phyloP scores from a whole-genome alignment of 768 basidiomycete species.

The Leucocoprinus birnbaumii region DNA sequence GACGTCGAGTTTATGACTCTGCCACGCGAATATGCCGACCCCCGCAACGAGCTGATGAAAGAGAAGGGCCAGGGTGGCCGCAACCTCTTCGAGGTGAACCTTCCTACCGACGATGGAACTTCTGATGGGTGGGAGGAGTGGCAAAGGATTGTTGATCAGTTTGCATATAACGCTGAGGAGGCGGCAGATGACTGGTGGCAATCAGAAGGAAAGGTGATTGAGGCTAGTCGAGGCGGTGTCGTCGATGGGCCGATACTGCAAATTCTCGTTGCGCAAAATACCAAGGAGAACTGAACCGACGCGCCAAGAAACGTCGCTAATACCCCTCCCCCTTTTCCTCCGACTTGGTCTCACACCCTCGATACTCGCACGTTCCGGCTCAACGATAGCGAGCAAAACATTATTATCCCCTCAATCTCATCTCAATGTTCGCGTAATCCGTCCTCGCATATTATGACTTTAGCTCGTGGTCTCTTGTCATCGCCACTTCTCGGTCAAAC shows the following conservation, averaged over 20 bases:
- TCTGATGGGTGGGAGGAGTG: slow-evolving; percentile 33
- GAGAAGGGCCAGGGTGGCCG: slow-evolving; percentile 25
- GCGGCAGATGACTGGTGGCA: slow-evolving; percentile 63
- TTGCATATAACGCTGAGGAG: slow-evolving; percentile 54
- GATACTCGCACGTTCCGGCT: not conserved
- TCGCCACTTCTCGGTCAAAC: too few species aligned
- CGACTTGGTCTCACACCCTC: too few species aligned
- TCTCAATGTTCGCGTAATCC: too few species aligned
- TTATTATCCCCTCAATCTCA: too few species aligned
- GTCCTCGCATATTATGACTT: too few species aligned
- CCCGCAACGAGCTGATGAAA: slow-evolving; percentile 39
- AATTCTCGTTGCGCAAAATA: slow-evolving; percentile 1
- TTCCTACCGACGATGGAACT: slow-evolving; percentile 4
- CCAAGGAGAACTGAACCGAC: not conserved
- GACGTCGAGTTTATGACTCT: slow-evolving; percentile 44
- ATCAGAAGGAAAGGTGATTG: slow-evolving; percentile 44
- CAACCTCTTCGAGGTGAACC: slow-evolving; percentile 15
- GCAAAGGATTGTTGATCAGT: slow-evolving; percentile 44
- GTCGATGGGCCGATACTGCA: slow-evolving; percentile 1
- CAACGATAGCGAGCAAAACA: not conserved
- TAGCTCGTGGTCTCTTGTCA: too few species aligned
- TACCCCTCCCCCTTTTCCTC: not conserved
- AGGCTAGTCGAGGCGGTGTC: slow-evolving; percentile 15
- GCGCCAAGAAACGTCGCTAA: not conserved
- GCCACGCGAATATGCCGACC: slow-evolving; percentile 36